Evolutionary conservation across 352 stramenopile species (phyloP), one percentile per base, ranked within the genome.

Genomic region (Globisporangium perplexum): DNA sequence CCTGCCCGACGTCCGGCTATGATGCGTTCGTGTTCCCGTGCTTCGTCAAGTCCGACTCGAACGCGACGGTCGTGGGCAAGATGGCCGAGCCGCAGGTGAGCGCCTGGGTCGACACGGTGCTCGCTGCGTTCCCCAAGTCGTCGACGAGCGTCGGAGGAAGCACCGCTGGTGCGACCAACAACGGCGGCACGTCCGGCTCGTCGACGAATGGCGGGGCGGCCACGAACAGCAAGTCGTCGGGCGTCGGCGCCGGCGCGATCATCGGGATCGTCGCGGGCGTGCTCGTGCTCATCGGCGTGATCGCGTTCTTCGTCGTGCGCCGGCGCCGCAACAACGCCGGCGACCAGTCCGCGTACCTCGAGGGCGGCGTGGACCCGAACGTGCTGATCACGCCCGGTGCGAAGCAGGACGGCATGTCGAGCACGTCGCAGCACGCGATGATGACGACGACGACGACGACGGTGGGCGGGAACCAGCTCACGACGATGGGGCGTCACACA

Each of bases 41-140:
- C 18, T 48, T 35, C n/a, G 20, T 48, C 23, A 38, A 47, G 36
- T 17, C 18, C 36, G 33, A 22, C 7, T 20, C 41, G 23, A 42
- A 23, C 36, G 15, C 7, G 35, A 38, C 54, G 45, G 35, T 17
- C 18, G 26, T 47, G 8, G 53, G 18, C 11, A 18, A 42, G 15
- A 55, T 54, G 35, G 17, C 7, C 15, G 54, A 53, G 47, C 54
- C 54, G 5, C 30, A 47, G 46, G 39, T 26, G 7, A 60, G 47
- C 38, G 35, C 28, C 45, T 60, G 54, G 54, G 12, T 60, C 36
- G 54, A 60, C 46, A 38, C 36, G 36, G 31, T 48, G 54, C 20
- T 60, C 36, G 47, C 45, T 11, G 54, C 45, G 26, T 60, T 60
- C 35, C 43, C 52, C 2, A 39, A 38, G 31, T 15, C 31, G 10